Base-by-base conservation (phyloP, 345 rosid genomes). In the Heritiera fomes region DNA sequence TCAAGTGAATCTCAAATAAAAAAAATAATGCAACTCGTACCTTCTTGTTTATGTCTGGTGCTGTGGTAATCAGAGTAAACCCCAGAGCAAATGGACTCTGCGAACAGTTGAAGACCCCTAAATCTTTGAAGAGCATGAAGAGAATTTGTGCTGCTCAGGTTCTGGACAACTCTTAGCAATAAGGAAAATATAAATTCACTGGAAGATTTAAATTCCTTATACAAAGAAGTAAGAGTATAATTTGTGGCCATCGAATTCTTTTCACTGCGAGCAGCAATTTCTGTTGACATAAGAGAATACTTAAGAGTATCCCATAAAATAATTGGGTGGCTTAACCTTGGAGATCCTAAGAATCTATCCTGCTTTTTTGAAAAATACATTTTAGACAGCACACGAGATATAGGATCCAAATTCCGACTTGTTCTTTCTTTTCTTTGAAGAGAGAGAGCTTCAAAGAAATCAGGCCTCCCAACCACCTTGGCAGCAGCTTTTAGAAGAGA, bases 281-380 rank as follows among this genome's bases (percentile, higher is more conserved):
- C 99, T 82, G 91, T 89, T 32, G 97, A 90, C 71, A 88, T 84
- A 58, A 96, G 91, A 65, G 99, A 89, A 84, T 90, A 92, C 80
- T 87, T 89, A 23, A 96, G 97, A 56, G 93, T 88, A 83, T 96
- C 97, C 99, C 99, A 96, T 90, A 94, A 87, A 67, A 92, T 81
- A 81, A 90, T 78, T 65, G 91, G 87, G 68, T 84, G 87, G 76
- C 87, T 85, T 56, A 84, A 75, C 86, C 89, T 86, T 2, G 84
- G 77, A 75, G 86, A 83, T 84, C 78, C 85, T 20, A 74, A 80
- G 78, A 79, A 64, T 59, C 78, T 85, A 75, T 92, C 89, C 75
- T 71, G 84, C 67, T 73, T 81, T 49, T 78, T 78, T 41, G 87
- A 70, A 81, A 88, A 89, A 84, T 89, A 91, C 83, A 90, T 85